Evolutionary conservation across 2,329 filamentous ascomycete species (phyloP).

Genomic region (Trichophyton verrucosum): DNA sequence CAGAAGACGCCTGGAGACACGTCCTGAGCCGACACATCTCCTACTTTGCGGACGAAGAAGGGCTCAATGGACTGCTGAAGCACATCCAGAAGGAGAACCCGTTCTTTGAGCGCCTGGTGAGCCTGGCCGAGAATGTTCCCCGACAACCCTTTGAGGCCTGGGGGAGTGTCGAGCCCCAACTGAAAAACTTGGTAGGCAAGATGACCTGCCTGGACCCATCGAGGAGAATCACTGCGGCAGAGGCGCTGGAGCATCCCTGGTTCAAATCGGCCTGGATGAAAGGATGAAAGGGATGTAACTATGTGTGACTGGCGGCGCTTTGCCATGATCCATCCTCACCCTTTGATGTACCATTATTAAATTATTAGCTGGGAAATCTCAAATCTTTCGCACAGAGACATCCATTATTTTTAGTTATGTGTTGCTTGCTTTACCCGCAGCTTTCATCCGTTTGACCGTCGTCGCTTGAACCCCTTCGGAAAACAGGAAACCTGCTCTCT

Average conservation of each 20-base stretch:
- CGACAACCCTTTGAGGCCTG: slow-evolving; percentile 31
- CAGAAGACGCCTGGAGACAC: slow-evolving; percentile 17
- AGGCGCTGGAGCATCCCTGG: slow-evolving; percentile 25
- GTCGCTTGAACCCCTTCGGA: no score
- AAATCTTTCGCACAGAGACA: no score
- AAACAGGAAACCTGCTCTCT: no score
- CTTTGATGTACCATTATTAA: no score
- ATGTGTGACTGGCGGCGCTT: no score
- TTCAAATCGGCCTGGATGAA: slow-evolving; percentile 13
- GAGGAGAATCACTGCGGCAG: slow-evolving; percentile 21
- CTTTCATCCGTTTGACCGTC: no score
- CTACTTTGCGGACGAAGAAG: slow-evolving; percentile 34
- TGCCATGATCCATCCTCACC: not conserved
- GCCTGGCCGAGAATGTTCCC: slow-evolving; percentile 28
- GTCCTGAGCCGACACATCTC: slow-evolving; percentile 31
- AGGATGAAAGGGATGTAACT: not conserved
- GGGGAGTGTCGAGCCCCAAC: slow-evolving; percentile 27
- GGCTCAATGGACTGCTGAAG: slow-evolving; percentile 30
- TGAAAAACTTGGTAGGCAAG: slow-evolving; percentile 20
- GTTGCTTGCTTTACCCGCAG: no score
- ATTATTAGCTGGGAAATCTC: no score
- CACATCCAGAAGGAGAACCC: slow-evolving; percentile 31
- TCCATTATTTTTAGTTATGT: no score
- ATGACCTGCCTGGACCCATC: slow-evolving; percentile 24
- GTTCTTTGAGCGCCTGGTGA: slow-evolving; percentile 29